Conservation (phyloP, 2,329 filamentous ascomycete genomes). For the Cytospora mali region DNA sequence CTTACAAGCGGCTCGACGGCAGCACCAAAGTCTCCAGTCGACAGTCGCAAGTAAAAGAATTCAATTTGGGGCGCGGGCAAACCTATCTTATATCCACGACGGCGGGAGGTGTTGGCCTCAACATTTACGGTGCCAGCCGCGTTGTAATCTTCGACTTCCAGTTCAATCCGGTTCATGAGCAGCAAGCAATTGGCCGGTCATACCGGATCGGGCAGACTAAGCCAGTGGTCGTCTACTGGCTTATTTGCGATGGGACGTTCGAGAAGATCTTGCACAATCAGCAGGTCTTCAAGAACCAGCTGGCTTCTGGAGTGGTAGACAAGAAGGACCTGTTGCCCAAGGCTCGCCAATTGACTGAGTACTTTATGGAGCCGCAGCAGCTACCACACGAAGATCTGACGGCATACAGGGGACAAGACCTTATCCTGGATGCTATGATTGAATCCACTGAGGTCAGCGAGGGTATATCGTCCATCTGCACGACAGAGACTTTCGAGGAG, state of each 20-base stretch:
- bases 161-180: conserved; percentile 80
- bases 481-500: conserved; percentile 73
- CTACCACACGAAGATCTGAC: conserved; percentile 55
- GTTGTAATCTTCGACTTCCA: conserved; percentile 84
- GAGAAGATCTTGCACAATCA: conserved; percentile 75
- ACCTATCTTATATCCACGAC: conserved; percentile 82
- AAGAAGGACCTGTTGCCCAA: conserved; percentile 74
- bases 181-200: conserved; percentile 83
- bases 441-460: conserved; percentile 38
- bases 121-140: conserved; percentile 81
- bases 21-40: conserved; percentile 57
- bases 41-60: conserved; percentile 65
- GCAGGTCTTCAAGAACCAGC: conserved; percentile 79
- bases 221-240: conserved; percentile 80
- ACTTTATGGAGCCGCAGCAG: conserved; percentile 61
- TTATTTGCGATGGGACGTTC: conserved; percentile 77
- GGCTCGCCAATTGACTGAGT: conserved; percentile 59
- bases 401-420: conserved; percentile 63
- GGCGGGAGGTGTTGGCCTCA: conserved; percentile 81
- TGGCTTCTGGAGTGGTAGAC: conserved; percentile 80
- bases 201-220: conserved; percentile 85
- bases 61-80: conserved; percentile 61
- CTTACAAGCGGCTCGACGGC: conserved; percentile 69
- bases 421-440: conserved; percentile 56
- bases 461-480: conserved; percentile 59